Conservation (phyloP, 2,329 filamentous ascomycete genomes). For the Exserohilum turcica region DNA sequence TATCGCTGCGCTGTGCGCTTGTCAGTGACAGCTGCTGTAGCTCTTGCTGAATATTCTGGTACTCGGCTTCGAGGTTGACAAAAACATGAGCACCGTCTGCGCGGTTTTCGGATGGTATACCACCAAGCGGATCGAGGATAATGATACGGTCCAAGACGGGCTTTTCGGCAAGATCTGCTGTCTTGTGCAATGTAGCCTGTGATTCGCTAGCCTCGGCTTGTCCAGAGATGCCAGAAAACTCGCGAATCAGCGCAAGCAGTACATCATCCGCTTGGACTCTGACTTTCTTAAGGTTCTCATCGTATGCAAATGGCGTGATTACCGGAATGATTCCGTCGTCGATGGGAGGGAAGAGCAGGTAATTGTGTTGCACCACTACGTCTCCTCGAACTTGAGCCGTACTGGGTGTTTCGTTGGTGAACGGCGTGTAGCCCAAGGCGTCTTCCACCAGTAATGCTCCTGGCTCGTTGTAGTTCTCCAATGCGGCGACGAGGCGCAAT, state of each 20-base stretch:
- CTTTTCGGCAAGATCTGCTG: slow-evolving; percentile 36
- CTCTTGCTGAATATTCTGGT: slow-evolving; percentile 68
- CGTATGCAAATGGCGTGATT: slow-evolving; percentile 68
- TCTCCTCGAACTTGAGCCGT: slow-evolving; percentile 45
- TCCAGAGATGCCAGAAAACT: slow-evolving; percentile 69
- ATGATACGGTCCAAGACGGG: slow-evolving; percentile 78
- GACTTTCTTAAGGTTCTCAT: slow-evolving; percentile 50
- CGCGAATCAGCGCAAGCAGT: slow-evolving; percentile 75
- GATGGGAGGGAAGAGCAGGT: slow-evolving; percentile 67
- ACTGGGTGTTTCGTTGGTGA: slow-evolving; percentile 31
- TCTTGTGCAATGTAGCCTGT: slow-evolving; percentile 19
- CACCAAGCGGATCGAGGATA: slow-evolving; percentile 83
- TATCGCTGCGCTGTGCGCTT: slow-evolving; percentile 14
- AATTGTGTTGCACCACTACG: slow-evolving; percentile 51
- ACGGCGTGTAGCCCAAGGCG: slow-evolving; percentile 50
- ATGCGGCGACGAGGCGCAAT: slow-evolving; percentile 72
- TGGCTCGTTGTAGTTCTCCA: slow-evolving; percentile 70
- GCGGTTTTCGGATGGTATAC: slow-evolving; percentile 71
- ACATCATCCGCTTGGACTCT: slow-evolving; percentile 65
- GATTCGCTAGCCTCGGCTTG: slow-evolving; percentile 17
- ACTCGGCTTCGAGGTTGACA: slow-evolving; percentile 93
- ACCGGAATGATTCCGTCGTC: slow-evolving; percentile 72
- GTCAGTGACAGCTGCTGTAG: slow-evolving; percentile 50
- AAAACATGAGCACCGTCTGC: slow-evolving; percentile 76
- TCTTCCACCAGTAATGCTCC: slow-evolving; percentile 72